Evolutionary conservation across 805 yeast genomes (phyloP).

Genomic region (Hanseniaspora thailandica): DNA sequence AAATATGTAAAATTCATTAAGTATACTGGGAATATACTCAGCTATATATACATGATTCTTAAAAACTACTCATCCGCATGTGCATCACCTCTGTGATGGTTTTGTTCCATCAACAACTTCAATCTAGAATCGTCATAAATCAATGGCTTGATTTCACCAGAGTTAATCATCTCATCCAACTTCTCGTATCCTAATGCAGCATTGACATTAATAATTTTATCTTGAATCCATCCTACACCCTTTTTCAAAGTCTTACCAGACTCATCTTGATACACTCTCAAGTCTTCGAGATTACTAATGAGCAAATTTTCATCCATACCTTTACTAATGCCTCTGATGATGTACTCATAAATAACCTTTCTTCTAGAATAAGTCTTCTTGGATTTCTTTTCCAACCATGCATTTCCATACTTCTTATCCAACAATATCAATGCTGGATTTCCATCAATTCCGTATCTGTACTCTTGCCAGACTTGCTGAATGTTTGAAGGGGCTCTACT

Average conservation of each 20-base stretch:
- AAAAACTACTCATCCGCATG: neutral
- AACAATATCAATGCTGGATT: conserved; percentile 32
- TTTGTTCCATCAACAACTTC: conserved; percentile 1
- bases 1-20: too few relatives aligned
- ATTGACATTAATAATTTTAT: conserved; percentile 15
- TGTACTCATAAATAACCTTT: conserved; percentile 29
- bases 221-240: conserved; percentile 31
- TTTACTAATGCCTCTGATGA: conserved; percentile 26
- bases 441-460: conserved; percentile 32
- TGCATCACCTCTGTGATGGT: neutral
- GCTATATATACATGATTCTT: neutral
- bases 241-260: conserved; percentile 28
- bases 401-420: conserved; percentile 33
- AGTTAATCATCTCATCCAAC: conserved; percentile 6
- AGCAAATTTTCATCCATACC: conserved; percentile 29
- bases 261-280: conserved; percentile 26
- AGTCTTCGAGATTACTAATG: conserved; percentile 25
- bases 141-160: conserved; percentile 3
- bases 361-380: conserved; percentile 30
- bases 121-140: conserved; percentile 1
- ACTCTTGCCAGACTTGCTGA: conserved; percentile 30
- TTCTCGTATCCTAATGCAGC: conserved; percentile 12
- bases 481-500: conserved; percentile 14
- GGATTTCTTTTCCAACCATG: conserved; percentile 33
- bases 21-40: too few relatives aligned